Evolutionary conservation across 2,329 filamentous ascomycete species (phyloP).

Genomic region (Neonectria faginata): DNA sequence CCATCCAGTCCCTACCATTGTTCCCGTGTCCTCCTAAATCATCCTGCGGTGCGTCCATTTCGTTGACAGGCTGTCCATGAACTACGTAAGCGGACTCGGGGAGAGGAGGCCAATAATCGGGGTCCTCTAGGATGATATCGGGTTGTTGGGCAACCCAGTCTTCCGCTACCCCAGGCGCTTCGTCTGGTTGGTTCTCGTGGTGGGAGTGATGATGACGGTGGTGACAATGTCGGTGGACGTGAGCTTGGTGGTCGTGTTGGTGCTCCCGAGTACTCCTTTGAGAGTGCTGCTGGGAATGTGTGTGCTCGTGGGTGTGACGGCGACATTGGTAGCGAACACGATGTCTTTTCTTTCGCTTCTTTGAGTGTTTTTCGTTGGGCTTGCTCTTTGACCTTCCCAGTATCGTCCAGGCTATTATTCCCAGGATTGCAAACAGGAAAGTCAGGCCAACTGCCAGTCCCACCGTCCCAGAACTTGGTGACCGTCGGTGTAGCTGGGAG

Average conservation of each 20-base stretch:
- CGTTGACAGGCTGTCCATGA: constrained; percentile 22
- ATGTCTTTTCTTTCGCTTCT: background rate
- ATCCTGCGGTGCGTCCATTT: constrained; percentile 45
- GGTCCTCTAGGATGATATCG: constrained; percentile 8
- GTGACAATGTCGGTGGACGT: background rate
- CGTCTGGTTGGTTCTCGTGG: background rate
- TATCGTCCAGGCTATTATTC: background rate
- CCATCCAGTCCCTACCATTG: background rate
- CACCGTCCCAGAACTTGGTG: constrained; percentile 6
- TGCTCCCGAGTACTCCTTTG: background rate
- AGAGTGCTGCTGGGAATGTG: background rate
- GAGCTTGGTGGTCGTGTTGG: background rate
- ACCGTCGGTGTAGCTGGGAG: constrained; percentile 15
- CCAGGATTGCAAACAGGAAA: constrained; percentile 4
- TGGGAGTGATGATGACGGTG: background rate
- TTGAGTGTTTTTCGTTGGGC: background rate
- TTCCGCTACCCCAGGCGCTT: background rate
- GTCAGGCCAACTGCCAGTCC: constrained; percentile 15
- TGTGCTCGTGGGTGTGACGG: background rate
- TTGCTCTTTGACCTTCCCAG: background rate
- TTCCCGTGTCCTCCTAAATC: background rate
- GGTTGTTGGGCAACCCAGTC: constrained; percentile 21
- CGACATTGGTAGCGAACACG: background rate
- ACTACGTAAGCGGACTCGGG: constrained; percentile 9
- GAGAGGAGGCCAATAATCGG: background rate